A percentile compares a stretch with the other conserved stretches of the same genome.
Evolutionary conservation across 768 basidiomycete genomes (phyloP).

Genomic region (Suillus occidentalis): DNA sequence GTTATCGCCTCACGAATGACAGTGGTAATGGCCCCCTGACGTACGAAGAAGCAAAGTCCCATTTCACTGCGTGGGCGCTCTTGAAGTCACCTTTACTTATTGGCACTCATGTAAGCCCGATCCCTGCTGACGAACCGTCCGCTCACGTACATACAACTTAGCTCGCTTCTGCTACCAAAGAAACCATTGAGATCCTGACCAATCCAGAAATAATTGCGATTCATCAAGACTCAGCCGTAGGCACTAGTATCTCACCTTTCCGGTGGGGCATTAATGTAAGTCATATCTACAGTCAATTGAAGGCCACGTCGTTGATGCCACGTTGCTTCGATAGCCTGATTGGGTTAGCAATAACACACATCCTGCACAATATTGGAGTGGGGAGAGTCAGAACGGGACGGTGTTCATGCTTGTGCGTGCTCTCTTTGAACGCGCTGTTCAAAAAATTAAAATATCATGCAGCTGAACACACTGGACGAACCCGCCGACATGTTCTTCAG

Average conservation of each 20-base stretch:
- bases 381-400: slow-evolving; percentile 61
- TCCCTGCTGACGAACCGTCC: neutral
- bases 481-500: slow-evolving; percentile 60
- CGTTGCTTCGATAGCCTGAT: slow-evolving; percentile 27
- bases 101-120: slow-evolving; percentile 50
- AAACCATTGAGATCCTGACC: slow-evolving; percentile 55
- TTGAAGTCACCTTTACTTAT: slow-evolving; percentile 70
- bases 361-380: slow-evolving; percentile 75
- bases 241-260: slow-evolving; percentile 64
- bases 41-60: slow-evolving; percentile 63
- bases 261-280: slow-evolving; percentile 67
- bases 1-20: slow-evolving; percentile 9
- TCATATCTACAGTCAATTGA: slow-evolving; percentile 6
- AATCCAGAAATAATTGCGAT: slow-evolving; percentile 68
- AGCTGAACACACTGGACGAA: slow-evolving; percentile 62
- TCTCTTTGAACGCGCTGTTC: neutral
- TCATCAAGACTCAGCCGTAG: slow-evolving; percentile 65
- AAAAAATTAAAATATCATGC: neutral
- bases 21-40: slow-evolving; percentile 66
- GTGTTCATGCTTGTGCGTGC: slow-evolving; percentile 62
- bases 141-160: slow-evolving; percentile 17
- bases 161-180: slow-evolving; percentile 51
- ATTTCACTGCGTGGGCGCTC: slow-evolving; percentile 73
- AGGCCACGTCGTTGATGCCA: neutral
- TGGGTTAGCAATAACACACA: slow-evolving; percentile 43